Evolutionary conservation across 129 eudicot species (phyloP), one percentile per base, ranked within the genome.

Genomic region (Chrysanthemum makinoi): DNA sequence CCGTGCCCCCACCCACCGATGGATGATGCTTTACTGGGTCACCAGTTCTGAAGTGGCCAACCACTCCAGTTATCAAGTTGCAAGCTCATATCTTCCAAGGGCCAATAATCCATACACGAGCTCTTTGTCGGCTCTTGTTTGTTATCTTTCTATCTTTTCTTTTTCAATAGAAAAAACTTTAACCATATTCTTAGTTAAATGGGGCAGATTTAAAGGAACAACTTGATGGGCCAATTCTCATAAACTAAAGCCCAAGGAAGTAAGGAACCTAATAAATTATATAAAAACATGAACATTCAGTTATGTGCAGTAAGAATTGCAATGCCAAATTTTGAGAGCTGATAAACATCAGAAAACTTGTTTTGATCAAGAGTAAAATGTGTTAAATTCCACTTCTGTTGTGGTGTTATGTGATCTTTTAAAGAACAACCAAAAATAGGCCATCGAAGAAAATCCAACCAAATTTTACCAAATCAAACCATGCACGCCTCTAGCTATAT

Each of bases 301-400:
- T 35, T 20, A 47, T 47, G 35, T 17, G 63, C 63, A 17, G 6
- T 15, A 46, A 58, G 35, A 73, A 62, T n/a, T 22, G 18, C 49
- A 59, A 46, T 26, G 48, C 46, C 46, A 39, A 39, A 52, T 19
- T 20, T 15, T 35, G 15, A 20, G 33, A 75, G 58, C 68, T 47
- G 59, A 47, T 59, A 60, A 72, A 59, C 30, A 72, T 43, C 49
- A 66, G 44, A 57, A 66, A 70, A 70, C 57, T 26, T 44, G 59
- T 70, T 39, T 62, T 53, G 30, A 19, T 39, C 60, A 70, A 22
- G 35, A 77, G 66, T 70, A 6, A 62, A 70, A 53, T 77, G 66
- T 62, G 81, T 70, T 77, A 77, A 70, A 53, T 35, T 62, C 61
- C 57, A 70, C 66, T 70, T 77, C 64, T 14, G 3, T 5, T 51